Percentiles rank a stretch among this genome's conserved stretches.
Evolutionary conservation across 495 filamentous ascomycete species (phyloP).

Genomic region (Evernia prunastri): DNA sequence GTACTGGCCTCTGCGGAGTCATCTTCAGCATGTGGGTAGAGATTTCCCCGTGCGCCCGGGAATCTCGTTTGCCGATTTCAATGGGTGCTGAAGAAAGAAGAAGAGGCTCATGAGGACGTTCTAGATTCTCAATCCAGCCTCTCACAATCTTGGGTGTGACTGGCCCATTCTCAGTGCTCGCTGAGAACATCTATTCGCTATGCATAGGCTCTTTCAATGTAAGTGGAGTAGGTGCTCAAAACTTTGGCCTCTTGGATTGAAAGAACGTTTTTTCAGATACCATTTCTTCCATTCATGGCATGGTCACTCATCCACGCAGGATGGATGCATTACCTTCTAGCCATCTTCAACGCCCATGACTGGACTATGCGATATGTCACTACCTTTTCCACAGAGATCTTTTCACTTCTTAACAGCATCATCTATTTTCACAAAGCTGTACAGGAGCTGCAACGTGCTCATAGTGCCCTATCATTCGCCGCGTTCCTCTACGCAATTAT

Average conservation of each 20-base stretch:
- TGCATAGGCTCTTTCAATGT: slow-evolving; percentile 54
- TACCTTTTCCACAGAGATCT: slow-evolving; percentile 64
- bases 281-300: slow-evolving; percentile 66
- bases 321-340: slow-evolving; percentile 65
- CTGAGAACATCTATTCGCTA: slow-evolving; percentile 61
- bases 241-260: background rate
- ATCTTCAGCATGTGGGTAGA: slow-evolving; percentile 56
- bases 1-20: slow-evolving; percentile 60
- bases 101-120: background rate
- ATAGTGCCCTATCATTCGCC: slow-evolving; percentile 53
- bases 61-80: background rate
- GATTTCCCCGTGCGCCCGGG: background rate
- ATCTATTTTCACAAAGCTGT: slow-evolving; percentile 73
- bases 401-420: slow-evolving; percentile 63
- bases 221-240: slow-evolving; percentile 7
- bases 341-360: slow-evolving; percentile 67
- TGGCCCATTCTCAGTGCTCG: slow-evolving; percentile 66
- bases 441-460: slow-evolving; percentile 59
- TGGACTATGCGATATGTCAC: slow-evolving; percentile 76
- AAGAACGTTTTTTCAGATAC: slow-evolving; percentile 38
- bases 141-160: slow-evolving; percentile 67
- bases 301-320: slow-evolving; percentile 65
- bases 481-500: slow-evolving; percentile 67
- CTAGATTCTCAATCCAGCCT: slow-evolving; percentile 56
- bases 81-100: background rate